phyloP scores from a whole-genome alignment of 148 eudicot genomes.

The Beta vulgaris region DNA sequence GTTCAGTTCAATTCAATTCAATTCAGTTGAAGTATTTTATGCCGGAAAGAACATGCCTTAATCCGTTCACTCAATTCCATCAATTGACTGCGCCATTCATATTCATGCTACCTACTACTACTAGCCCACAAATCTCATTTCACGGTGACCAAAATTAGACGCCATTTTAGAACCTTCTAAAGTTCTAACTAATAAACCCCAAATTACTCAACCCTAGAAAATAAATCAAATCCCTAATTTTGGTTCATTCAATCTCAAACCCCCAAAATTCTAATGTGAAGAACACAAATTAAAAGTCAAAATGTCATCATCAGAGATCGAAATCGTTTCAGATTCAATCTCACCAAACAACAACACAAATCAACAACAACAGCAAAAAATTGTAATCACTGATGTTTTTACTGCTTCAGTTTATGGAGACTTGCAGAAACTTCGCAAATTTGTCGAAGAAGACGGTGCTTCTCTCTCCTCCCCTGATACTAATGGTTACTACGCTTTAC shows the following conservation, averaged over 20 bases:
- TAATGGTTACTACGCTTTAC: conserved; percentile 79
- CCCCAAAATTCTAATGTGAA: not conserved
- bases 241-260: not conserved
- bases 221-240: conserved; percentile 5
- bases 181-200: too few species aligned
- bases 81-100: too few species aligned
- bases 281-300: not conserved
- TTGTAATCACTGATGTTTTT: conserved; percentile 44
- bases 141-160: too few species aligned
- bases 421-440: conserved; percentile 55
- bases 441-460: conserved; percentile 56
- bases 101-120: too few species aligned
- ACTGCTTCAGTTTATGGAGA: conserved; percentile 76
- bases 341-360: conserved; percentile 26
- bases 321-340: conserved; percentile 56
- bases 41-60: too few species aligned
- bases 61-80: too few species aligned
- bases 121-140: too few species aligned
- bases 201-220: not conserved
- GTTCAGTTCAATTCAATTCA: too few species aligned
- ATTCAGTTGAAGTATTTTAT: too few species aligned
- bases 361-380: conserved; percentile 21
- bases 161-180: too few species aligned
- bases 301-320: conserved; percentile 60
- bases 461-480: conserved; percentile 59